Evolutionary conservation across 2,329 filamentous ascomycete genomes (phyloP), one percentile per base, ranked within the genome.

Genomic region (Venturia carpophila): DNA sequence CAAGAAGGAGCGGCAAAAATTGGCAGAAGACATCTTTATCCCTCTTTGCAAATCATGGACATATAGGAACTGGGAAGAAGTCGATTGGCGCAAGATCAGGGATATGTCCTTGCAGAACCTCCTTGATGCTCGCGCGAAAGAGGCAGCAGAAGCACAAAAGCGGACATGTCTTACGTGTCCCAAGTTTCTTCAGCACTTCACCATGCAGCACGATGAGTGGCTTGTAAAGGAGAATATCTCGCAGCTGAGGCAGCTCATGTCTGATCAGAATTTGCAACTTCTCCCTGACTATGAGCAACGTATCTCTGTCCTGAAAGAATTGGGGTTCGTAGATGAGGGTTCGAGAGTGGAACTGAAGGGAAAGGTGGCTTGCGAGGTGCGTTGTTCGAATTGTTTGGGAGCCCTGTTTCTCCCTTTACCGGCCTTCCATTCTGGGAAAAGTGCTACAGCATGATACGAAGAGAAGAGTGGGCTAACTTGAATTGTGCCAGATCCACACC

Each of bases 201-300:
- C 92, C 68, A 95, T 96, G 90, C 90, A 92, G 72, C 92, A 99
- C 72, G 91, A 97, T 73, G 90, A 97, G 76, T 97, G 93, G 92
- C 83, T 96, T 60, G 91, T 99, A 75, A 91, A 94, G 74, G 92
- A 96, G 74, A 92, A 95, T 71, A 97, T 99, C 70, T 85, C 87
- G 17, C 87, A 92, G 67, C 82, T 99, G 66, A 91, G 92, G 67
- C 88, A 91, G 72, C 82, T 93, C 37, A 91, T 97, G 78, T 97
- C 94, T 0, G 92, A 97, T 74, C 93, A 97, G 74, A 97, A 97
- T 73, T 84, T 99, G 2, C 92, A 97, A 73, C 84, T 99, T 5
- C 84, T 99, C 11, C 94, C 94, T 0, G 94, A 99, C 76, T 99
- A 99, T 73, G 90, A 97, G 73, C 94, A 97, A 77, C 88, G 94